Percentiles rank a stretch among this genome's conserved stretches.
phyloP scores from a whole-genome alignment of 2,329 filamentous ascomycete genomes.

The Conoideocrella luteorostrata region DNA sequence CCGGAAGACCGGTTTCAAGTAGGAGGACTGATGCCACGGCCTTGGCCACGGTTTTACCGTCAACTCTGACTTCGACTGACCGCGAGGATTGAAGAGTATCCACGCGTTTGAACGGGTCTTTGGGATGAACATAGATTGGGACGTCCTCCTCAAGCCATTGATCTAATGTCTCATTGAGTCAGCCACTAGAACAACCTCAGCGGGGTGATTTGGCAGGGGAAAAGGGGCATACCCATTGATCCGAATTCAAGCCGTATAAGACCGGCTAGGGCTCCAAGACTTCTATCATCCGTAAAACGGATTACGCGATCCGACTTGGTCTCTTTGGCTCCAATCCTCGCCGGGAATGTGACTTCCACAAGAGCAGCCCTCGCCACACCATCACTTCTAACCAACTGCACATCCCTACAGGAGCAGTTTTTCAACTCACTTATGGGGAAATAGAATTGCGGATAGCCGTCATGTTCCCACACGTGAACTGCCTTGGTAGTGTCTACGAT shows the following conservation, averaged over 20 bases:
- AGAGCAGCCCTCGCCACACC: constrained; percentile 21
- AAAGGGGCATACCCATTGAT: constrained; percentile 22
- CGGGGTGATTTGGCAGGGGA: too few relatives aligned
- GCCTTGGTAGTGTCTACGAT: constrained; percentile 32
- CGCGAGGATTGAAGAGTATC: constrained; percentile 53
- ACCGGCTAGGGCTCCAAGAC: constrained; percentile 25
- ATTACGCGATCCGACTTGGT: constrained; percentile 27
- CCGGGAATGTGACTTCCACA: constrained; percentile 23
- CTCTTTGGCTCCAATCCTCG: constrained; percentile 17
- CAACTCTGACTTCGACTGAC: constrained; percentile 41
- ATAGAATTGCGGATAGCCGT: constrained; percentile 41
- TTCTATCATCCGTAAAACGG: constrained; percentile 32
- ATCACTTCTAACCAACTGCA: constrained; percentile 18
- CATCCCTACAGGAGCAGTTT: constrained; percentile 22
- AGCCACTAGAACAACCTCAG: too few relatives aligned
- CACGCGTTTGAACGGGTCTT: constrained; percentile 60
- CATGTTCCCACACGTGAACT: constrained; percentile 38
- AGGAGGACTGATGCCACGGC: constrained; percentile 44
- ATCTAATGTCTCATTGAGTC: too few relatives aligned
- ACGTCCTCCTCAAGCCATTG: constrained; percentile 50
- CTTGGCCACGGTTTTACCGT: constrained; percentile 41
- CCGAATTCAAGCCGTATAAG: constrained; percentile 29
- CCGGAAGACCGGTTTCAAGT: constrained; percentile 53
- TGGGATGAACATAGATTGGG: constrained; percentile 55
- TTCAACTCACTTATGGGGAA: constrained; percentile 25